Percentiles rank a stretch among this genome's conserved stretches.
These are phyloP conservation scores for Orbilia brochopaga DNA, from an alignment of 2,329 filamentous ascomycete genomes.

Conservation along the genomic window DNA sequence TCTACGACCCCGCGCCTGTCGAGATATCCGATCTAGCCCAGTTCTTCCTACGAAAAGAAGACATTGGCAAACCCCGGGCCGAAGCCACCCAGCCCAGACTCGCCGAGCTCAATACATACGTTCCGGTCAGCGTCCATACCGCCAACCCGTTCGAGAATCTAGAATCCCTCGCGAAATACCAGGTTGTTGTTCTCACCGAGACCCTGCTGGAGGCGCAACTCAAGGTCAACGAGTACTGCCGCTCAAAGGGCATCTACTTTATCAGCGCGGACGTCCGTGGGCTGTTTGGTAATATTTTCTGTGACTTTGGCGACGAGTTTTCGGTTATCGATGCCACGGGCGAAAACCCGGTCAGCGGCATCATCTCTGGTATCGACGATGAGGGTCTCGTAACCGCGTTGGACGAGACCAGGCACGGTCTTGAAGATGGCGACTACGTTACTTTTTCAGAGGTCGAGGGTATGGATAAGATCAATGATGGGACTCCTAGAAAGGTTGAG, in stretches of 20 bases:
- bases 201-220: conserved; percentile 81
- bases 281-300: conserved; percentile 94
- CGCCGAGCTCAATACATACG: conserved; percentile 94
- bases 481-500: conserved; percentile 84
- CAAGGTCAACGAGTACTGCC: conserved; percentile 87
- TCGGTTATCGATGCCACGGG: conserved; percentile 87
- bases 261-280: conserved; percentile 88
- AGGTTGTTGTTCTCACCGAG: conserved; percentile 89
- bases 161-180: conserved; percentile 83
- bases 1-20: conserved; percentile 86
- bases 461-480: conserved; percentile 84
- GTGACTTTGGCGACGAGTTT: conserved; percentile 95
- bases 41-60: conserved; percentile 88
- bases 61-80: conserved; percentile 91
- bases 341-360: conserved; percentile 84
- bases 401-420: conserved; percentile 90
- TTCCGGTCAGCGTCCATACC: conserved; percentile 80
- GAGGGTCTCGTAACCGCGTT: conserved; percentile 89
- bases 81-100: conserved; percentile 85
- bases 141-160: conserved; percentile 75
- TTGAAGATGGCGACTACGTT: conserved; percentile 95
- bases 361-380: conserved; percentile 86
- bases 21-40: conserved; percentile 88
- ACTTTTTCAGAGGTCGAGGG: conserved; percentile 93
- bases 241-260: conserved; percentile 89